A percentile compares a stretch with the other conserved stretches of the same genome.
phyloP scores from a whole-genome alignment of 176 grass and related monocot genomes.

The Alloteropsis semialata region DNA sequence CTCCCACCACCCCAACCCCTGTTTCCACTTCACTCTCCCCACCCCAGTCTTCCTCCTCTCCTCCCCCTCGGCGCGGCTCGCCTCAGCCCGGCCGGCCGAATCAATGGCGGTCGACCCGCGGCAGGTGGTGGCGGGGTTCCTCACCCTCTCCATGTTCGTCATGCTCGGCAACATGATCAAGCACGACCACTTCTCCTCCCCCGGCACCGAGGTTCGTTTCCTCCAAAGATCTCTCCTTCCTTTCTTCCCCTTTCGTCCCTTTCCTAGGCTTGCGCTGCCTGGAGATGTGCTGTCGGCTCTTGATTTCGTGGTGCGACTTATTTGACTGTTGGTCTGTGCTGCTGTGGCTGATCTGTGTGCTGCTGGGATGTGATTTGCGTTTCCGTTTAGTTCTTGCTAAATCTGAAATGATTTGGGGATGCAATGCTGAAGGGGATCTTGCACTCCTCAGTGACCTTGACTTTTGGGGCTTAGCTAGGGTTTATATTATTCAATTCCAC shows the following conservation, averaged over 20 bases:
- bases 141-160: constrained; percentile 88
- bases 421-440: constrained; percentile 28
- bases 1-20: not conserved
- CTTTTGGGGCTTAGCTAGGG: constrained; percentile 46
- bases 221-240: not conserved
- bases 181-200: constrained; percentile 66
- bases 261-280: too few relatives aligned
- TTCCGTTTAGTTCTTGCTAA: not conserved
- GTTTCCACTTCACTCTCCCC: not conserved
- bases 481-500: constrained; percentile 37
- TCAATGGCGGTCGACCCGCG: constrained; percentile 66
- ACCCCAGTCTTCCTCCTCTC: not conserved
- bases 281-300: too few relatives aligned
- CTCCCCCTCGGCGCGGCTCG: not conserved
- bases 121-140: constrained; percentile 72
- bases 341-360: not conserved
- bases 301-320: not conserved
- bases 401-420: constrained; percentile 19
- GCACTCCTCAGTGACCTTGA: constrained; percentile 23
- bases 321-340: not conserved
- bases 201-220: constrained; percentile 33
- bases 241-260: not conserved
- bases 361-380: not conserved
- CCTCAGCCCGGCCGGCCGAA: too few relatives aligned
- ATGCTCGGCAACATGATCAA: constrained; percentile 92